phyloP scores from a whole-genome alignment of 2,329 filamentous ascomycete genomes.

The Aciculosporium take region DNA sequence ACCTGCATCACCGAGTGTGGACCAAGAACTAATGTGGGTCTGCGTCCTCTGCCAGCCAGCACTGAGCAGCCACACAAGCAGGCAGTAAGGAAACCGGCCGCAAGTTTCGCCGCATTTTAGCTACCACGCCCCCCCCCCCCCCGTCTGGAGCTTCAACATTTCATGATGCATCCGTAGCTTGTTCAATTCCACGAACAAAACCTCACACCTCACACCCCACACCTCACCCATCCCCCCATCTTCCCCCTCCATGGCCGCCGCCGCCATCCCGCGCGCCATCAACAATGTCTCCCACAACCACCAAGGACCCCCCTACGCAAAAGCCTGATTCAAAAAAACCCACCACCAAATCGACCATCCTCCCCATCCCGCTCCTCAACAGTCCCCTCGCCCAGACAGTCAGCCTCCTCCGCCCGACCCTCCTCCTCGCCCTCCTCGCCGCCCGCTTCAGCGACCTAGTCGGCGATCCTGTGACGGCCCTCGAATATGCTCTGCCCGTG shows the following conservation, averaged over 20 bases:
- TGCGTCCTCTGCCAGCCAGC: not conserved
- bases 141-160: too few relatives aligned
- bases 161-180: too few relatives aligned
- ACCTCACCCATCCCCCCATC: not conserved
- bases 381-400: conserved; percentile 31
- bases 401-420: conserved; percentile 51
- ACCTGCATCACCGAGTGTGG: too few relatives aligned
- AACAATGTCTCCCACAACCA: conserved; percentile 25
- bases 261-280: conserved; percentile 18
- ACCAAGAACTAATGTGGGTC: not conserved
- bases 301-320: too few relatives aligned
- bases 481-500: conserved; percentile 46
- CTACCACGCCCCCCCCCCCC: too few relatives aligned
- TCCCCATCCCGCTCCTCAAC: conserved; percentile 24
- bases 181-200: too few relatives aligned
- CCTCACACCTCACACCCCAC: not conserved
- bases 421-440: conserved; percentile 51
- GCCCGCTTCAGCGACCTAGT: conserved; percentile 54
- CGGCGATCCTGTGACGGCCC: conserved; percentile 49
- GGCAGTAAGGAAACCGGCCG: too few relatives aligned
- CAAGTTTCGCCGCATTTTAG: too few relatives aligned
- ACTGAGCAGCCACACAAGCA: not conserved
- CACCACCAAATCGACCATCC: conserved; percentile 13
- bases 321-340: too few relatives aligned
- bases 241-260: not conserved